Percentiles rank a stretch among this genome's conserved stretches.
Conservation (phyloP, 495 filamentous ascomycete genomes). For the Hypomontagnella submonticulosa region DNA sequence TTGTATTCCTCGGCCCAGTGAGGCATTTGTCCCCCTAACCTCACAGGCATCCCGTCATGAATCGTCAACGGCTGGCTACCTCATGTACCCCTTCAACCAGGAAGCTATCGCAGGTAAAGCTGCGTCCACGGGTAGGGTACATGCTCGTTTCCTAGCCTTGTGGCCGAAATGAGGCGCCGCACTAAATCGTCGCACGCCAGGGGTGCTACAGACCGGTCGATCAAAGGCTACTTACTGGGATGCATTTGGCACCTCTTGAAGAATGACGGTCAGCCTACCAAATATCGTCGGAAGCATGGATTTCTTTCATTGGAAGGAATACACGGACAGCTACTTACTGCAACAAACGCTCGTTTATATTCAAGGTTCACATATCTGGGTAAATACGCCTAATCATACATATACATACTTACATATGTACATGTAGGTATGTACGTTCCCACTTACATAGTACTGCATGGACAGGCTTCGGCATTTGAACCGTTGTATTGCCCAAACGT, state of each 20-base stretch:
- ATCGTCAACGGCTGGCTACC: constrained; percentile 12
- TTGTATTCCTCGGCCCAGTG: constrained; percentile 11
- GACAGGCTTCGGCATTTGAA: too few relatives aligned
- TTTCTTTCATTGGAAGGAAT: neutral
- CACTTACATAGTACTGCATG: too few relatives aligned
- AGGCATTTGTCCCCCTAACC: constrained; percentile 32
- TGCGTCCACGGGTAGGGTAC: constrained; percentile 6
- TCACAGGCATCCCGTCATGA: constrained; percentile 3
- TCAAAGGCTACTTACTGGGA: constrained; percentile 5
- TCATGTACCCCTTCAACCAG: constrained; percentile 12
- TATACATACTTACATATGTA: too few relatives aligned
- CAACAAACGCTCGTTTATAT: constrained; percentile 11
- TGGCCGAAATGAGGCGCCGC: constrained; percentile 34
- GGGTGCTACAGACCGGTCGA: constrained; percentile 14
- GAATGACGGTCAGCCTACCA: constrained; percentile 2
- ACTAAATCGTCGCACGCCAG: constrained; percentile 5
- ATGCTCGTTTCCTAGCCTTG: constrained; percentile 13
- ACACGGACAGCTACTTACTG: constrained; percentile 9
- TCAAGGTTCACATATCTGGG: constrained; percentile 4
- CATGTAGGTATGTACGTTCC: too few relatives aligned
- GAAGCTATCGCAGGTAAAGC: constrained; percentile 24
- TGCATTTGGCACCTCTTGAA: constrained; percentile 1
- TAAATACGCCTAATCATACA: too few relatives aligned
- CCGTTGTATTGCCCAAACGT: too few relatives aligned
- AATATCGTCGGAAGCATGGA: constrained; percentile 1